These are phyloP conservation scores for Cyberlindnera amylophila DNA, from an alignment of 805 yeast species.

Conservation along the genomic window DNA sequence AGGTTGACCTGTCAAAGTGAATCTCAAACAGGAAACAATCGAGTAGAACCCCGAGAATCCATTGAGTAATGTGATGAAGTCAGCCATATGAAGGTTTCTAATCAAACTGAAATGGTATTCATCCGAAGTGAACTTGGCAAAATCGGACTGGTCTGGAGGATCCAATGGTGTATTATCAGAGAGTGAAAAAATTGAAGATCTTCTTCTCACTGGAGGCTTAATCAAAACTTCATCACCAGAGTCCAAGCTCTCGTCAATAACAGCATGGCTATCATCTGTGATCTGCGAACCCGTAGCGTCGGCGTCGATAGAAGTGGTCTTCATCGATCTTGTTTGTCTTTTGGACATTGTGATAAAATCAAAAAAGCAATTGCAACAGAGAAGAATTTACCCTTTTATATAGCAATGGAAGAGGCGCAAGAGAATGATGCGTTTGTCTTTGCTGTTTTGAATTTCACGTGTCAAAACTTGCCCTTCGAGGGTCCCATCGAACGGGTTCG, in stretches of 20 bases:
- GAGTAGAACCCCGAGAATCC: constrained; percentile 94
- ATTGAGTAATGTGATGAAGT: constrained; percentile 88
- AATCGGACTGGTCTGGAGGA: constrained; percentile 74
- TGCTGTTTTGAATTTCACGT: constrained; percentile 6
- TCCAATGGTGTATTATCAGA: constrained; percentile 48
- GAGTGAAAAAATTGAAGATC: constrained; percentile 50
- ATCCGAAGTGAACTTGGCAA: constrained; percentile 76
- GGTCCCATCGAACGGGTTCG: no score
- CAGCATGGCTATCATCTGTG: constrained; percentile 11
- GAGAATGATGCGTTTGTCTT: neutral
- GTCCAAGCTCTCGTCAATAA: constrained; percentile 19
- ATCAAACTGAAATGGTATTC: constrained; percentile 82
- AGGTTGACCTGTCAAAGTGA: constrained; percentile 61
- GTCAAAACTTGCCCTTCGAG: no score
- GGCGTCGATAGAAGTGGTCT: constrained; percentile 1
- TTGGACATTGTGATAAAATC: constrained; percentile 13
- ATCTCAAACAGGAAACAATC: constrained; percentile 80
- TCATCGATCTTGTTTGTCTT: constrained; percentile 22
- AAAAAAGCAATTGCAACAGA: neutral
- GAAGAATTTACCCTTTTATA: constrained; percentile 3
- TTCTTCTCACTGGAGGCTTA: constrained; percentile 31
- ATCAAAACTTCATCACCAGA: constrained; percentile 19
- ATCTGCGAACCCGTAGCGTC: constrained; percentile 4
- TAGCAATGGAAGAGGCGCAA: neutral
- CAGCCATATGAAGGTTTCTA: constrained; percentile 90